Conservation (phyloP, 768 basidiomycete species). For the Xerocomellus intermedius region DNA sequence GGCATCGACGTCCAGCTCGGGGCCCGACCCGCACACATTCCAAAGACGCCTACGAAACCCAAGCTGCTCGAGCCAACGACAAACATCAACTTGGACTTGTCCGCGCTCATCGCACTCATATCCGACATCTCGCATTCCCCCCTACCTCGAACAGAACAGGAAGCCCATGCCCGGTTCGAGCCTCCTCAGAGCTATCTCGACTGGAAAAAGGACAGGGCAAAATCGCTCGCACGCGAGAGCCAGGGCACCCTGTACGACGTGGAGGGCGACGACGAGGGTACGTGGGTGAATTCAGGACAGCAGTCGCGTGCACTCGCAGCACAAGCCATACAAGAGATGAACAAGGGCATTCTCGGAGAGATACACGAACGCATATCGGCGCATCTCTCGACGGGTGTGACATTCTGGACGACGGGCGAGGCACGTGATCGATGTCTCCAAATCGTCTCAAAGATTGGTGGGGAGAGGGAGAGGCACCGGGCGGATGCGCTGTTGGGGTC, state of each 20-base stretch:
- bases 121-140: slow-evolving; percentile 78
- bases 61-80: slow-evolving; percentile 46
- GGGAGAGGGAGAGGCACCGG: slow-evolving; percentile 60
- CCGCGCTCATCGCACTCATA: slow-evolving; percentile 78
- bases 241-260: slow-evolving; percentile 6
- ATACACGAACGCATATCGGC: slow-evolving; percentile 48
- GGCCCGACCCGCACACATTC: slow-evolving; percentile 36
- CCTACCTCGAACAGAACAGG: slow-evolving; percentile 54
- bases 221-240: slow-evolving; percentile 7
- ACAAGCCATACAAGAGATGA: slow-evolving; percentile 77
- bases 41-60: background rate
- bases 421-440: slow-evolving; percentile 68
- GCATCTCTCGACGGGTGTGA: slow-evolving; percentile 28
- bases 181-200: slow-evolving; percentile 55
- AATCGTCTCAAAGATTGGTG: slow-evolving; percentile 83
- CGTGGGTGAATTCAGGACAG: slow-evolving; percentile 40
- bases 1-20: slow-evolving; percentile 70
- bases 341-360: slow-evolving; percentile 58
- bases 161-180: slow-evolving; percentile 63
- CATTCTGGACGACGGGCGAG: slow-evolving; percentile 82
- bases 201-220: slow-evolving; percentile 48
- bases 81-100: slow-evolving; percentile 79
- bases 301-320: slow-evolving; percentile 69
- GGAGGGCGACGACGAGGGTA: background rate
- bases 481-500: slow-evolving; percentile 58